Evolutionary conservation across 306 rosid species (phyloP), one percentile per base, ranked within the genome.

Genomic region (Prunus salicina): DNA sequence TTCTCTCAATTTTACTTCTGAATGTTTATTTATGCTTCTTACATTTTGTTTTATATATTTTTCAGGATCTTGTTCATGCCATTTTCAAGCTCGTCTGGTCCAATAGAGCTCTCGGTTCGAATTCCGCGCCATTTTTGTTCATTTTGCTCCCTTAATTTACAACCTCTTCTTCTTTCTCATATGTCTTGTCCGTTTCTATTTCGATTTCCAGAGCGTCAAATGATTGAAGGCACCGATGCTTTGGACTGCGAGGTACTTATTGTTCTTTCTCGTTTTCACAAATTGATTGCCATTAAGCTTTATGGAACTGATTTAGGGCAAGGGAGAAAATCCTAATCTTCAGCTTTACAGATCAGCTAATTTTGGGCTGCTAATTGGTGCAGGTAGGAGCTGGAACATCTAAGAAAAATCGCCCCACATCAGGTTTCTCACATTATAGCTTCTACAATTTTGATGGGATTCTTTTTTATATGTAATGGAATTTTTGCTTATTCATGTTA

Each of bases 1-100:
- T 53, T 38, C 25, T 16, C 12, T 16, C 24, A 12, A 19, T 38
- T 76, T 7, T 20, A 22, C 27, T 18, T 41, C 77, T 3, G 51
- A 15, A 12, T 0, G 3, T 30, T 24, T 30, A 16, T 28, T 41
- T 20, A 11, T 18, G 28, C 20, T 4, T 64, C 25, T 55, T 14
- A 46, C 58, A 34, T 65, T 82, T 58, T 27, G 60, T 5, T 47
- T 5, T 53, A 8, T 61, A 10, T 15, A 3, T 22, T 45, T 34
- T 8, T 8, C 83, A 95, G 98, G 94, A 85, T 79, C 80, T 92
- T 65, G 86, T 95, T 60, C 85, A 82, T 76, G 86, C 88, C 72
- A 83, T 95, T 82, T 83, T 95, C 90, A 94, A 90, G 95, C 89
- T 79, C 76, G 81, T 90, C 46, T 95, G 92, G 96, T 81, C 80